Base-by-base conservation (phyloP, 2,329 filamentous ascomycete genomes). In the Penicillium sumatraense region DNA sequence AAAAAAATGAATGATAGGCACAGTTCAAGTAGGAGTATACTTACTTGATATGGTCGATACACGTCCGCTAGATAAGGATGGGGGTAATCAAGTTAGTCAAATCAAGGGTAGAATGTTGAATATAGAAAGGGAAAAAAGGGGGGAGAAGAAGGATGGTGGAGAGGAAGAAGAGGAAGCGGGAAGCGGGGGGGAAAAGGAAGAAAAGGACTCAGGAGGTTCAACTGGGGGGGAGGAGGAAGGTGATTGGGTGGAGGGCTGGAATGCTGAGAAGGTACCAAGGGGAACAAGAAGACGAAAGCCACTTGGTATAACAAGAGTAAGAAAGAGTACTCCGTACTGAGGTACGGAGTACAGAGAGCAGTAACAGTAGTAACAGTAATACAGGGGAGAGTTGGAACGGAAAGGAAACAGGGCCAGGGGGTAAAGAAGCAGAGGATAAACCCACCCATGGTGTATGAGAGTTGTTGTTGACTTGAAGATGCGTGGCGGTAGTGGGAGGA, bases 31-130 rank as follows among this genome's bases (percentile, higher is more conserved):
- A 14, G 29, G 54, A 18, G 40, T 76, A 38, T 11, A 40, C 75
- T 75, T 74, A 78, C 75, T 73, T 76, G 72, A 60, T 71, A 68
- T 62, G 75, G 75, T 58, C 75, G 75, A 71, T 78, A 78, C 53
- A 77, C 73, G 75, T 78, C 75, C 58, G 75, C 75, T 76, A 68
- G 47, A 58, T 36, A 48, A 55, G 40, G 54, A 44, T 50, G 58
- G 27, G 59, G 60, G 52, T 51, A 53, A 65, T 27, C 31, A 13
- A 36, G 48, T 50, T 50, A 50, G 23, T 27, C 21, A 53, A 45
- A 54, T 27, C 40, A 60, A 42, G 49, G 16, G 46, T 50, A 54
- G 41, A 54, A 47, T 26, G 36, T 40, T 21, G 33, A 58, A 38
- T 53, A 49, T 51, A 44, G 49, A 20, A 40, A 42, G 29, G 21